These are phyloP conservation scores for Ustilago xerochloae DNA, from an alignment of 1,284 basidiomycete species.

Conservation along the genomic window DNA sequence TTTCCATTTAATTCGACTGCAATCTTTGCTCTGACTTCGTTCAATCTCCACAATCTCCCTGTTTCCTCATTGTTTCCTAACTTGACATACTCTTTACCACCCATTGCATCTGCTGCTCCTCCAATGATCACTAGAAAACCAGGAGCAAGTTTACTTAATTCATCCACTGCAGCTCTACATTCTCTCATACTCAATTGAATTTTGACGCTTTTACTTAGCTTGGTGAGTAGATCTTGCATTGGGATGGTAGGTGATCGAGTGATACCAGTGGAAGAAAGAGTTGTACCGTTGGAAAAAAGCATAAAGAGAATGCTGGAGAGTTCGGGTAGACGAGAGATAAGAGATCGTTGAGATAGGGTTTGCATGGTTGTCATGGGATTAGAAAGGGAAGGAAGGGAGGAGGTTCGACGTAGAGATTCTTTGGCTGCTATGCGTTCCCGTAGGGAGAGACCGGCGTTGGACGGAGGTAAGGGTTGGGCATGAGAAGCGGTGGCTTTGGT, in stretches of 20 bases:
- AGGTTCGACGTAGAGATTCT: slow-evolving; percentile 40
- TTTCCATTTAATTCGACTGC: slow-evolving; percentile 23
- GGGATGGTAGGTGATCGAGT: slow-evolving; percentile 32
- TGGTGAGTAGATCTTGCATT: slow-evolving; percentile 43
- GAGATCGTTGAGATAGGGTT: slow-evolving; percentile 34
- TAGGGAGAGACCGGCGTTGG: slow-evolving; percentile 25
- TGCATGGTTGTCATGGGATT: slow-evolving; percentile 24
- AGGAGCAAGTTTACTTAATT: slow-evolving; percentile 36
- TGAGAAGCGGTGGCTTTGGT: background rate
- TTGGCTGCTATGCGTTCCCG: slow-evolving; percentile 55
- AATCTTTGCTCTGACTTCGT: slow-evolving; percentile 18
- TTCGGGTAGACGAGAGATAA: slow-evolving; percentile 50
- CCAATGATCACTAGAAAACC: slow-evolving; percentile 51
- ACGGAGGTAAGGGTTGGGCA: background rate
- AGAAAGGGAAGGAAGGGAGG: slow-evolving; percentile 20
- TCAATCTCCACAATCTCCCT: slow-evolving; percentile 23
- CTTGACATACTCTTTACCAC: slow-evolving; percentile 28
- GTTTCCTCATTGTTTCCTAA: slow-evolving; percentile 19
- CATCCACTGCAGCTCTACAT: slow-evolving; percentile 37
- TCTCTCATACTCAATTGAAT: slow-evolving; percentile 48
- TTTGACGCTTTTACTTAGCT: slow-evolving; percentile 41
- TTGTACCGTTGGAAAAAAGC: slow-evolving; percentile 52
- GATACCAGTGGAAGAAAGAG: slow-evolving; percentile 26
- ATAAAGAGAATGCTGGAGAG: slow-evolving; percentile 54
- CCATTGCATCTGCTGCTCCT: background rate